A percentile compares a stretch with the other conserved stretches of the same genome.
phyloP scores from a whole-genome alignment of 306 rosid species.

The Casuarina equisetifolia region DNA sequence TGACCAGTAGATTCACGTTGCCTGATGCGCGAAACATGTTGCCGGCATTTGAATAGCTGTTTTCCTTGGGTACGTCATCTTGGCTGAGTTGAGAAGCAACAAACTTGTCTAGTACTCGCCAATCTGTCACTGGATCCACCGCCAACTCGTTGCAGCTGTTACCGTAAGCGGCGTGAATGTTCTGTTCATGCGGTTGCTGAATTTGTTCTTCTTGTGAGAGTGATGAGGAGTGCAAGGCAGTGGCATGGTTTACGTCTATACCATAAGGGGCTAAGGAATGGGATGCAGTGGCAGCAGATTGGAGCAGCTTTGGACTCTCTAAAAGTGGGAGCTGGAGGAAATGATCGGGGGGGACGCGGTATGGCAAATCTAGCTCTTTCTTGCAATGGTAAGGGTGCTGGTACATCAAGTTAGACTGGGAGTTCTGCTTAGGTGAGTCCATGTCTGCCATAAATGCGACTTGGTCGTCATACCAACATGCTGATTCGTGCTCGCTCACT shows the following conservation, averaged over 20 bases:
- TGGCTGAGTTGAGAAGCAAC: constrained; percentile 96
- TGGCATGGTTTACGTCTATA: constrained; percentile 40
- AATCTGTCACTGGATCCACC: constrained; percentile 66
- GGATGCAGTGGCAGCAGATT: constrained; percentile 23
- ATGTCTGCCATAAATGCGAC: constrained; percentile 68
- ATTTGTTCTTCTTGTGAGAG: constrained; percentile 29
- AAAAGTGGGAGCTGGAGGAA: constrained; percentile 67
- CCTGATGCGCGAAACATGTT: constrained; percentile 29
- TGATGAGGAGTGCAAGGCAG: constrained; percentile 33
- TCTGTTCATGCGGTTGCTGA: constrained; percentile 29
- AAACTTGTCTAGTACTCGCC: constrained; percentile 90
- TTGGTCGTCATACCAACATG: constrained; percentile 87
- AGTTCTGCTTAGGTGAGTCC: constrained; percentile 68
- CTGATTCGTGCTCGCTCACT: constrained; percentile 71
- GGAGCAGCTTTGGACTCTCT: constrained; percentile 51
- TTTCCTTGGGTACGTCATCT: constrained; percentile 51
- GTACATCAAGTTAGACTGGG: constrained; percentile 43
- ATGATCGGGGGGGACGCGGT: constrained; percentile 42
- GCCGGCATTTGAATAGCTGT: constrained; percentile 20
- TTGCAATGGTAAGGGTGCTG: constrained; percentile 59
- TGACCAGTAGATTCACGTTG: constrained; percentile 20
- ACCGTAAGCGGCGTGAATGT: constrained; percentile 34
- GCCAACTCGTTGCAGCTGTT: constrained; percentile 31
- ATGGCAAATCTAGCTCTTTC: constrained; percentile 58
- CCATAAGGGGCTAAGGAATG: constrained; percentile 22